Conservation (phyloP, 176 grass and related monocot genomes). For the Musa acuminata region DNA sequence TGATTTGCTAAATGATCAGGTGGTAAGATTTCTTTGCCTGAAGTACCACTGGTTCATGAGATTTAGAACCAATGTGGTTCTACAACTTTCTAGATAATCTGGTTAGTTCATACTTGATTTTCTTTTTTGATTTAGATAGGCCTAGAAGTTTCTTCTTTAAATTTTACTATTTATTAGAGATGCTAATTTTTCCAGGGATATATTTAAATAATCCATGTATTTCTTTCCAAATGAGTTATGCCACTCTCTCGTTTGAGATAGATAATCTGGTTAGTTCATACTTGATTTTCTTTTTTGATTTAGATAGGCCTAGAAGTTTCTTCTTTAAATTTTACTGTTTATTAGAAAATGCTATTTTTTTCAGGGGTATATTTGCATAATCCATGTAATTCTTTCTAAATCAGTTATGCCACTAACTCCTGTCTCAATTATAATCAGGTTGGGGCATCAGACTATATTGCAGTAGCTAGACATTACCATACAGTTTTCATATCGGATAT, state of each 20-base stretch:
- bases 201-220: not conserved
- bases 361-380: not conserved
- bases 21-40: no score
- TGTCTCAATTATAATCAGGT: constrained; percentile 40
- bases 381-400: not conserved
- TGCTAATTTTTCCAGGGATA: not conserved
- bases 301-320: not conserved
- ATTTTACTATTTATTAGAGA: not conserved
- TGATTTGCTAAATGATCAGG: no score
- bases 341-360: not conserved
- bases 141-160: not conserved
- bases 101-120: not conserved
- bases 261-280: not conserved
- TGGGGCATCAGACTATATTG: constrained; percentile 96
- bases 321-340: not conserved
- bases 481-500: constrained; percentile 84
- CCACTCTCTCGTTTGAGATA: not conserved
- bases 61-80: not conserved
- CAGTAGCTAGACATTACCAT: constrained; percentile 80
- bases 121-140: not conserved
- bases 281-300: not conserved
- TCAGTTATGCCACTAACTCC: constrained; percentile 8
- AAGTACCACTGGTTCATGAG: not conserved
- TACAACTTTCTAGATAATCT: not conserved
- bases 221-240: not conserved